Conservation (phyloP, 306 rosid species). For the Fragaria vesca region DNA sequence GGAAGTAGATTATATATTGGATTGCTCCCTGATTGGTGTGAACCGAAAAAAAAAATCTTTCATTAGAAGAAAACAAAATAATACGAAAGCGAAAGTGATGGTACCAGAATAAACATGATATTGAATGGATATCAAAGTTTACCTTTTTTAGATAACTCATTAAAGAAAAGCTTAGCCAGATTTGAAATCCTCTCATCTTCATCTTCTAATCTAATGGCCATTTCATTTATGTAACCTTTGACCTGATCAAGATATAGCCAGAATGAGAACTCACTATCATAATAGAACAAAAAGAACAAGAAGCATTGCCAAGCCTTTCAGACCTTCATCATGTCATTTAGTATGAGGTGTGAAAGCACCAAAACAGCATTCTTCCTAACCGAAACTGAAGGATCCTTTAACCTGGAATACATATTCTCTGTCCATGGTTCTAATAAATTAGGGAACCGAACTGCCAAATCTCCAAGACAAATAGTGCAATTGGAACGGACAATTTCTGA, state of each 20-base stretch:
- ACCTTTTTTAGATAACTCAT: conserved; percentile 95
- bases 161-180: conserved; percentile 83
- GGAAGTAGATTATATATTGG: conserved; percentile 95
- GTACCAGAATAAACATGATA: conserved; percentile 8
- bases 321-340: conserved; percentile 99
- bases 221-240: conserved; percentile 89
- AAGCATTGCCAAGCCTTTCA: conserved; percentile 17
- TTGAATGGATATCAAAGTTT: neutral
- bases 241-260: conserved; percentile 51
- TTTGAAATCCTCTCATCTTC: conserved; percentile 85
- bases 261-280: conserved; percentile 31
- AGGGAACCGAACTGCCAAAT: conserved; percentile 93
- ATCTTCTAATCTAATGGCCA: conserved; percentile 87
- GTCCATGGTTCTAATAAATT: conserved; percentile 97
- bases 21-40: conserved; percentile 65
- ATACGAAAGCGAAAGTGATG: conserved; percentile 19
- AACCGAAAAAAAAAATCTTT: conserved; percentile 3
- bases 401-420: conserved; percentile 86
- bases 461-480: conserved; percentile 91
- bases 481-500: conserved; percentile 94
- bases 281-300: conserved; percentile 20
- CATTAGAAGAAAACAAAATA: neutral
- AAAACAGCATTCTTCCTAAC: conserved; percentile 94
- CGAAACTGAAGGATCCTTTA: conserved; percentile 66
- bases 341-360: conserved; percentile 97